phyloP scores from a whole-genome alignment of 1,284 basidiomycete species.

The Quambalaria eucalypti region DNA sequence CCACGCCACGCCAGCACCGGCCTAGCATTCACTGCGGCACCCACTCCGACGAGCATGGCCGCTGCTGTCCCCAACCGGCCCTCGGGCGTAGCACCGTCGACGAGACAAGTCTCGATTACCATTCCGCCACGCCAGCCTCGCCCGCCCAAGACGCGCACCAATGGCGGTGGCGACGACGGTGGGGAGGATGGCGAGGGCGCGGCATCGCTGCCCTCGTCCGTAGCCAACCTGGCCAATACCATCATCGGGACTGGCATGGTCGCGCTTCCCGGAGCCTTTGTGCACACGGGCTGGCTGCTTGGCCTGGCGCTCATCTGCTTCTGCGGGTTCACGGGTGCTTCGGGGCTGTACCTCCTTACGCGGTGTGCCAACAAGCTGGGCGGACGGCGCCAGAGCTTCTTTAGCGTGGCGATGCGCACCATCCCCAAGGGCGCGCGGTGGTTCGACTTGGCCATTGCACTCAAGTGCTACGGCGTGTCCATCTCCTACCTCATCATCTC shows the following conservation, averaged over 20 bases:
- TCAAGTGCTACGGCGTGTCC: slow-evolving; percentile 66
- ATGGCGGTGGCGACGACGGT: not conserved
- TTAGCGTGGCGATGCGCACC: slow-evolving; percentile 28
- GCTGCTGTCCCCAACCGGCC: no score
- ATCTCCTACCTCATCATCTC: slow-evolving; percentile 60
- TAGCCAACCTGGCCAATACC: slow-evolving; percentile 46
- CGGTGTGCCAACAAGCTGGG: slow-evolving; percentile 71
- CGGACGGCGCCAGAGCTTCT: slow-evolving; percentile 28
- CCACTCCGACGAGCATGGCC: no score
- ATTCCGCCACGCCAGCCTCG: not conserved
- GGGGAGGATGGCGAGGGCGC: no score
- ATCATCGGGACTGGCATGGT: slow-evolving; percentile 46
- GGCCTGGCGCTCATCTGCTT: slow-evolving; percentile 80
- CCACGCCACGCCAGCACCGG: no score
- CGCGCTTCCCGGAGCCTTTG: slow-evolving; percentile 47
- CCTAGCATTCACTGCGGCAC: not conserved
- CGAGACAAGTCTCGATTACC: not conserved
- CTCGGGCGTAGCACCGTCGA: no score
- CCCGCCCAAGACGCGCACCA: not conserved
- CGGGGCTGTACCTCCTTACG: slow-evolving; percentile 82
- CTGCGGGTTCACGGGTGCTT: slow-evolving; percentile 68
- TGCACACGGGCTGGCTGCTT: slow-evolving; percentile 50
- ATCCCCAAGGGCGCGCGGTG: slow-evolving; percentile 66
- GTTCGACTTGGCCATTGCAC: slow-evolving; percentile 87
- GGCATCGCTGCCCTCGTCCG: slow-evolving; percentile 22